phyloP scores from a whole-genome alignment of 2,329 filamentous ascomycete genomes.

The Helminthosporium solani region DNA sequence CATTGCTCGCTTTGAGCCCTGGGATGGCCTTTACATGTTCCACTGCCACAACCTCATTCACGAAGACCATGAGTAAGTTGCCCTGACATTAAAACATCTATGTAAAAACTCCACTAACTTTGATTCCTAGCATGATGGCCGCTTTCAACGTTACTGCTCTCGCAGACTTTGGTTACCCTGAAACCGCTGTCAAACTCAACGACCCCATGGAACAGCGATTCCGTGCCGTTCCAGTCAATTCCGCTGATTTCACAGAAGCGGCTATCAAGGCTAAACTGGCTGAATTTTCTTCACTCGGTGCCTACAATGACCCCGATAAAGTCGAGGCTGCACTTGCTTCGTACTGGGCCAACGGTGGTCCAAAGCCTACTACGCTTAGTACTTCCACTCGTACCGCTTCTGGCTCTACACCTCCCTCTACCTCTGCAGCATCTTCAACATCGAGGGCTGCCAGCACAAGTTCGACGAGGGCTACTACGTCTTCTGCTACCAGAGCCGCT shows the following conservation, averaged over 20 bases:
- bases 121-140: slow-evolving; percentile 41
- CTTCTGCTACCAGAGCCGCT: not conserved
- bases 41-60: slow-evolving; percentile 51
- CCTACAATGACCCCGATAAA: slow-evolving; percentile 27
- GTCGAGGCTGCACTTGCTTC: slow-evolving; percentile 29
- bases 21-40: slow-evolving; percentile 55
- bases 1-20: slow-evolving; percentile 35
- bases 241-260: slow-evolving; percentile 20
- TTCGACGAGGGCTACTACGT: not conserved
- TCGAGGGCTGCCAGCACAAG: not conserved
- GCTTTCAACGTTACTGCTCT: slow-evolving; percentile 47
- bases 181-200: slow-evolving; percentile 33
- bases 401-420: not conserved
- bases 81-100: too few species aligned
- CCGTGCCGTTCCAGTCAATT: slow-evolving; percentile 17
- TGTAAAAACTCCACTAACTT: too few species aligned
- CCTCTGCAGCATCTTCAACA: not conserved
- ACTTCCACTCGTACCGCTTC: slow-evolving; percentile 6
- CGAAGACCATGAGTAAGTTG: slow-evolving; percentile 42
- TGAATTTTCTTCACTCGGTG: slow-evolving; percentile 30
- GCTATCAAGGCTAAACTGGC: slow-evolving; percentile 25
- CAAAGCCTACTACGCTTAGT: slow-evolving; percentile 17
- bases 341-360: slow-evolving; percentile 27
- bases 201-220: slow-evolving; percentile 37
- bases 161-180: slow-evolving; percentile 31